phyloP scores from a whole-genome alignment of 495 filamentous ascomycete genomes.

The Aspergillus coremiiformis region DNA sequence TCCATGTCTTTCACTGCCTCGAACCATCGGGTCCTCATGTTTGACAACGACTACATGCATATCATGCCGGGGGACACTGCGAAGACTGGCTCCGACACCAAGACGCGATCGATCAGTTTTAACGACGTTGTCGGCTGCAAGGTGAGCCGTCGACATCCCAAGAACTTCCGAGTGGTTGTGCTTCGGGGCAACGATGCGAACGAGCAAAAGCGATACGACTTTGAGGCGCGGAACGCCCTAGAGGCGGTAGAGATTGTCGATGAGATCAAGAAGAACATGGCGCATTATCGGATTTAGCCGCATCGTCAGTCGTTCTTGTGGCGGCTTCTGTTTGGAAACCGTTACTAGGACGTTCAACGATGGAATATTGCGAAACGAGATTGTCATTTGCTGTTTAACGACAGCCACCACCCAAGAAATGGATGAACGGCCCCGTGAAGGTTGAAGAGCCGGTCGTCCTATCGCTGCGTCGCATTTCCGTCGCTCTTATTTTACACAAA shows the following conservation, averaged over 20 bases:
- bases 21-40: constrained; percentile 73
- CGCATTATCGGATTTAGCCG: constrained; percentile 38
- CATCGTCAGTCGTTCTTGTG: neutral
- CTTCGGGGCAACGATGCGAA: constrained; percentile 58
- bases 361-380: no score
- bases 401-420: no score
- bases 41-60: constrained; percentile 94
- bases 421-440: no score
- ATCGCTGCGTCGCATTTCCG: no score
- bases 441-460: no score
- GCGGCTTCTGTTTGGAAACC: neutral
- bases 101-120: constrained; percentile 87
- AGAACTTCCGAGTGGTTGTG: constrained; percentile 83
- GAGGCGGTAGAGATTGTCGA: constrained; percentile 86
- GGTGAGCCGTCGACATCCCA: constrained; percentile 81
- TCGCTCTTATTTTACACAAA: no score
- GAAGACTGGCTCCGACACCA: constrained; percentile 51
- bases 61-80: constrained; percentile 70
- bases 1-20: constrained; percentile 86
- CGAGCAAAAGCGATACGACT: constrained; percentile 93
- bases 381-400: no score
- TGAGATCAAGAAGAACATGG: constrained; percentile 66
- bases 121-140: constrained; percentile 90
- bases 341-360: no score
- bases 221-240: constrained; percentile 70